These are phyloP conservation scores for Erysimum pusillum DNA, from an alignment of 441 rosid species.

Conservation along the genomic window DNA sequence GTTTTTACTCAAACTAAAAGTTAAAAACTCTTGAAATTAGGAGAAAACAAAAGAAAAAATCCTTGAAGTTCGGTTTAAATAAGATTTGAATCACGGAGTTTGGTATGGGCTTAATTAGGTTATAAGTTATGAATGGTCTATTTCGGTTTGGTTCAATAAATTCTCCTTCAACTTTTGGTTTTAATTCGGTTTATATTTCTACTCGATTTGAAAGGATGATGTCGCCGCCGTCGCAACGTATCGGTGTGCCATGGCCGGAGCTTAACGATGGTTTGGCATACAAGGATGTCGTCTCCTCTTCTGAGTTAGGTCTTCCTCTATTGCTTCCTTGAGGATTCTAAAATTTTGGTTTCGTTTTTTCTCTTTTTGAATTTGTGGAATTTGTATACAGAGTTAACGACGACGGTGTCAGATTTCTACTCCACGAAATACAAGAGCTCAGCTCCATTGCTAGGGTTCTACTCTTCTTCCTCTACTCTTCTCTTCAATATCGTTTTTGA, in stretches of 20 bases:
- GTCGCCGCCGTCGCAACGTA: conserved; percentile 42
- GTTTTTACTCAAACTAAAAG: background rate
- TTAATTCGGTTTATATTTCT: background rate
- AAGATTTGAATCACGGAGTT: conserved; percentile 7
- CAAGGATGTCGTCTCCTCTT: conserved; percentile 62
- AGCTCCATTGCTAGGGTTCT: conserved; percentile 89
- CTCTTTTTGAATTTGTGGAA: background rate
- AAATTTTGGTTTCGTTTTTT: background rate
- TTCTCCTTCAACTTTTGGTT: background rate
- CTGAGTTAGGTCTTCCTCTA: conserved; percentile 62
- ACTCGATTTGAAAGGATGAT: conserved; percentile 15
- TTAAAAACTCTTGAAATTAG: background rate
- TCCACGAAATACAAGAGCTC: conserved; percentile 68
- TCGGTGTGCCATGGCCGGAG: conserved; percentile 85
- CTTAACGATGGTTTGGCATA: conserved; percentile 78
- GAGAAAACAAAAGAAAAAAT: background rate
- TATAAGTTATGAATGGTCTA: background rate
- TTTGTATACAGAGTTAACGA: conserved; percentile 34
- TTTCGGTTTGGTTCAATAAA: conserved; percentile 21
- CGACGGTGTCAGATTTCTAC: conserved; percentile 61
- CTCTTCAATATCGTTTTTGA: background rate
- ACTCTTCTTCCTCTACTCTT: conserved; percentile 20
- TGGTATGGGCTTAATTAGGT: background rate
- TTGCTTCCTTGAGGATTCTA: background rate
- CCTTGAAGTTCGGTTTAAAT: background rate